phyloP scores from a whole-genome alignment of 805 yeast species.

The Dipodascopsis uninucleata region DNA sequence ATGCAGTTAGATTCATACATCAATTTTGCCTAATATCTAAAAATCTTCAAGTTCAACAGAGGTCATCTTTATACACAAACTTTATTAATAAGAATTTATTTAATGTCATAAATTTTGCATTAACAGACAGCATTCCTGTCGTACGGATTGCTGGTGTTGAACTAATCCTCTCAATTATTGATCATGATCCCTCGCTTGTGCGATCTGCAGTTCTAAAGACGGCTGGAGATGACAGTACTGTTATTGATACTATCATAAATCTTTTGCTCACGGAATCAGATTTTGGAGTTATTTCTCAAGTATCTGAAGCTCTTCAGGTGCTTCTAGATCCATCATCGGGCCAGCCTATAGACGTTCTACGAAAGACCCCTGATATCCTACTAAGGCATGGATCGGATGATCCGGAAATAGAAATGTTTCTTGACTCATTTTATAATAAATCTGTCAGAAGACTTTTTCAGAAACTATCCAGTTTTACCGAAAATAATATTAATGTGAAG shows the following conservation, averaged over 20 bases:
- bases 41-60: conserved; percentile 55
- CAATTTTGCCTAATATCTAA: conserved; percentile 78
- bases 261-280: conserved; percentile 60
- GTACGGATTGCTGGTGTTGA: conserved; percentile 75
- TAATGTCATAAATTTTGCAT: conserved; percentile 66
- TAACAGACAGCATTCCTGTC: conserved; percentile 46
- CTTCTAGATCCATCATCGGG: conserved; percentile 55
- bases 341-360: conserved; percentile 16
- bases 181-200: conserved; percentile 58
- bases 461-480: conserved; percentile 42
- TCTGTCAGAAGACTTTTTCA: conserved; percentile 58
- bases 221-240: conserved; percentile 30
- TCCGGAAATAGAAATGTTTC: conserved; percentile 37
- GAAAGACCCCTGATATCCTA: conserved; percentile 14
- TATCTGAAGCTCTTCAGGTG: conserved; percentile 75
- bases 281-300: conserved; percentile 74
- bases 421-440: conserved; percentile 56
- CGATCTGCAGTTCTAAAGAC: conserved; percentile 13
- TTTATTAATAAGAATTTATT: conserved; percentile 68
- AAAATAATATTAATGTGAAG: conserved; percentile 5
- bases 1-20: conserved; percentile 74
- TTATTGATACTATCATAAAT: conserved; percentile 43
- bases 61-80: conserved; percentile 59
- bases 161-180: conserved; percentile 71
- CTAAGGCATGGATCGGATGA: conserved; percentile 20